These are phyloP conservation scores for Typha latifolia DNA, from an alignment of 176 grass and related monocot species.

Conservation along the genomic window DNA sequence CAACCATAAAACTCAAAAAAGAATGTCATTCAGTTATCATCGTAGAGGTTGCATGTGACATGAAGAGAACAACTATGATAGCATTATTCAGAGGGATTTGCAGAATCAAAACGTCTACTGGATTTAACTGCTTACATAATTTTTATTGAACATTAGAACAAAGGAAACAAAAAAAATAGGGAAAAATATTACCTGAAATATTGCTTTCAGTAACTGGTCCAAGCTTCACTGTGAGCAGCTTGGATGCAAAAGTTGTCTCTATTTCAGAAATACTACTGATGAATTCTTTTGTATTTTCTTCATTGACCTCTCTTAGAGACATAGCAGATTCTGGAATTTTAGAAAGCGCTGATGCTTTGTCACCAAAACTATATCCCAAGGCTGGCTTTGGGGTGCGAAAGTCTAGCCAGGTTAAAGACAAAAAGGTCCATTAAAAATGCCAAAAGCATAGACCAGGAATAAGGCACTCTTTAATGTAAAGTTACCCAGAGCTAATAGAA, in stretches of 20 bases:
- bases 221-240: slow-evolving; percentile 7
- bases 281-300: background rate
- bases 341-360: slow-evolving; percentile 6
- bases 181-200: slow-evolving; percentile 9
- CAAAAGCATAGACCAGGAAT: slow-evolving; percentile 2
- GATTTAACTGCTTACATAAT: background rate
- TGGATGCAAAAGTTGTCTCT: slow-evolving; percentile 5
- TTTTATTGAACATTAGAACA: too few relatives aligned
- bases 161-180: background rate
- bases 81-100: background rate
- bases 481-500: slow-evolving; percentile 30
- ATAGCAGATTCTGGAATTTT: slow-evolving; percentile 19
- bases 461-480: slow-evolving; percentile 7
- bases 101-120: slow-evolving; percentile 9
- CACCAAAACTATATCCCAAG: slow-evolving; percentile 15
- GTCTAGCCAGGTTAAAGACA: slow-evolving; percentile 13
- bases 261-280: slow-evolving; percentile 1
- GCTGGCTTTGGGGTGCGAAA: slow-evolving; percentile 69
- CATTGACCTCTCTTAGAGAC: slow-evolving; percentile 12
- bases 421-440: slow-evolving; percentile 7
- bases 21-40: background rate
- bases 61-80: background rate
- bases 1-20: background rate
- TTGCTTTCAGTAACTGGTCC: background rate
- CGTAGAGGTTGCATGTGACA: background rate